Percentiles rank a stretch among this genome's conserved stretches.
These are phyloP conservation scores for Cladosporium sp. DNA, from an alignment of 2,329 filamentous ascomycete genomes.

Conservation along the genomic window DNA sequence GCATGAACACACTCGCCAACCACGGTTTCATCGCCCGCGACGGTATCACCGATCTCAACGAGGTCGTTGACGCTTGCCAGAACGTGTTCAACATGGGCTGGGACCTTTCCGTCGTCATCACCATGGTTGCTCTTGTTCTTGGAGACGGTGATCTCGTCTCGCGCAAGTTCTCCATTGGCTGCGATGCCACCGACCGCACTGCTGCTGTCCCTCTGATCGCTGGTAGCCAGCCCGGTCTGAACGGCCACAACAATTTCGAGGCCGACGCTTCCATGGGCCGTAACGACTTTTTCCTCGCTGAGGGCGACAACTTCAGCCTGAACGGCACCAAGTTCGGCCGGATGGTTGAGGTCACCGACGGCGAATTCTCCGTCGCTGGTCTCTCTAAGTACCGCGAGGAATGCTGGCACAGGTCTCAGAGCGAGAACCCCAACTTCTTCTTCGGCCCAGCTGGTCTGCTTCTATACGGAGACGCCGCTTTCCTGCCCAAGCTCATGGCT, in stretches of 20 bases:
- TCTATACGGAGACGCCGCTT: conserved; percentile 38
- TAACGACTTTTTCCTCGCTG: conserved; percentile 32
- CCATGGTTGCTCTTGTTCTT: conserved; percentile 33
- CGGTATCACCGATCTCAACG: conserved; percentile 36
- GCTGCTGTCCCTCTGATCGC: conserved; percentile 1
- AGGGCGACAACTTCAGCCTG: conserved; percentile 34
- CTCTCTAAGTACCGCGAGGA: conserved; percentile 31
- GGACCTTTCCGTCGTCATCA: conserved; percentile 36
- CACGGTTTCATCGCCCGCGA: conserved; percentile 38
- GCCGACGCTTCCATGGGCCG: conserved; percentile 35
- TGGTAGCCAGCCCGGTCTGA: conserved; percentile 29
- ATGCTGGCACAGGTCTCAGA: conserved; percentile 36
- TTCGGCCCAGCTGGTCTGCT: conserved; percentile 38
- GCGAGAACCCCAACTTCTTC: conserved; percentile 38
- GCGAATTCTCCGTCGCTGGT: conserved; percentile 18
- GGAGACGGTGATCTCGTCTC: conserved; percentile 35
- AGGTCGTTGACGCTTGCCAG: conserved; percentile 39
- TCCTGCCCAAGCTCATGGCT: conserved; percentile 42
- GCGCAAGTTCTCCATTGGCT: conserved; percentile 37
- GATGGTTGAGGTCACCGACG: conserved; percentile 32
- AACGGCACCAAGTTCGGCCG: conserved; percentile 35
- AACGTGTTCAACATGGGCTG: conserved; percentile 41
- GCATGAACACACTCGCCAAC: conserved; percentile 38
- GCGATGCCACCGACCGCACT: conserved; percentile 37
- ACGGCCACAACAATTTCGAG: conserved; percentile 39